These are phyloP conservation scores for Dunaliella salina DNA, from an alignment of 163 green algal genomes.

Conservation along the genomic window DNA sequence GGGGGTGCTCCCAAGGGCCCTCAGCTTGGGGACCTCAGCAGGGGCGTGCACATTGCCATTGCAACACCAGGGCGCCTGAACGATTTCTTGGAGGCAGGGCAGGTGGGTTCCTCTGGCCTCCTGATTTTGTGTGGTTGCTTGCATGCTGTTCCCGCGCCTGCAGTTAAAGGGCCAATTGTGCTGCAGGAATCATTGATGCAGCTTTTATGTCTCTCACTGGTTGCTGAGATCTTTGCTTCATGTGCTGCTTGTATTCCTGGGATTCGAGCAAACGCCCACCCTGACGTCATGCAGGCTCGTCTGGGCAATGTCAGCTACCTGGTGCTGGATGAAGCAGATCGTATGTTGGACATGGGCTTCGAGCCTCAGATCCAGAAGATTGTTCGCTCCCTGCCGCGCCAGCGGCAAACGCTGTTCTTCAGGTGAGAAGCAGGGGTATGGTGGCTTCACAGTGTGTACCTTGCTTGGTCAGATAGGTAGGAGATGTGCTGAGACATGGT, in stretches of 20 bases:
- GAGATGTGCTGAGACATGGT: too few species aligned
- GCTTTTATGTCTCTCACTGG: too few species aligned
- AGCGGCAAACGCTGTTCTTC: constrained; percentile 90
- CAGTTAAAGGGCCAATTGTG: neutral
- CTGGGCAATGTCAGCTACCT: constrained; percentile 72
- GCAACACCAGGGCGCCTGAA: constrained; percentile 85
- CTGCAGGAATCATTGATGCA: neutral
- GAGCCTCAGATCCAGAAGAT: constrained; percentile 92
- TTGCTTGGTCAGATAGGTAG: too few species aligned
- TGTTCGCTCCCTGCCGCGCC: constrained; percentile 53
- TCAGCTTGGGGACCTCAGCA: constrained; percentile 76
- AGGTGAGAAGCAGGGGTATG: constrained; percentile 7
- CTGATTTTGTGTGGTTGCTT: constrained; percentile 5
- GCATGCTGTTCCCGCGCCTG: neutral
- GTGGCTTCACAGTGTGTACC: too few species aligned
- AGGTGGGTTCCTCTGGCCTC: constrained; percentile 34
- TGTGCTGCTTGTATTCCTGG: too few species aligned
- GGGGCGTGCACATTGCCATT: constrained; percentile 81
- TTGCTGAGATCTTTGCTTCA: too few species aligned
- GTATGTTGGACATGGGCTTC: constrained; percentile 99
- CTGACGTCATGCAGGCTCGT: neutral
- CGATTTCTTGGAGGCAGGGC: constrained; percentile 70
- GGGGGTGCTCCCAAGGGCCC: constrained; percentile 92
- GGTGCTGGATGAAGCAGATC: constrained; percentile 94
- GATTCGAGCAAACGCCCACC: too few species aligned